These are phyloP conservation scores for Neonectria neomacrospora DNA, from an alignment of 2,329 filamentous ascomycete species.

Conservation along the genomic window DNA sequence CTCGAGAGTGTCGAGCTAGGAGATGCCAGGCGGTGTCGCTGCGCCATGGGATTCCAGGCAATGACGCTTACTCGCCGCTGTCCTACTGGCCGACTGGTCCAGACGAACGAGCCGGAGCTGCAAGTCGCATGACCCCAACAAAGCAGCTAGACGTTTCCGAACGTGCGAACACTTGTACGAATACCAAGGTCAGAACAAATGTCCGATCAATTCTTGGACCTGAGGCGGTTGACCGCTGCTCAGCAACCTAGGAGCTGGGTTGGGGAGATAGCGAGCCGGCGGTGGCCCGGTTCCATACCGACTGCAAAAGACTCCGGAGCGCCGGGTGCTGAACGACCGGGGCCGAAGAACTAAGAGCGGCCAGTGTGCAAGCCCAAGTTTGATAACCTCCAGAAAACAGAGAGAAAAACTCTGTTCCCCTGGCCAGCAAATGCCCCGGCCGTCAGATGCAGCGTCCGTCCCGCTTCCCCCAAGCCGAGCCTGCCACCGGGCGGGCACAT, in stretches of 20 bases:
- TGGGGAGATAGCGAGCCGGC: conserved; percentile 23
- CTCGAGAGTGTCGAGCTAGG: conserved; percentile 22
- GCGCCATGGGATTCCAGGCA: conserved; percentile 39
- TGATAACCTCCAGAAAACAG: conserved; percentile 13
- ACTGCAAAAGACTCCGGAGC: conserved; percentile 18
- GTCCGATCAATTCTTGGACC: not conserved
- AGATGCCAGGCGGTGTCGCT: conserved; percentile 32
- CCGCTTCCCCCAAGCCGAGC: conserved; percentile 17
- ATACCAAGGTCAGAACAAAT: not conserved
- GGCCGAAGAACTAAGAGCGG: conserved; percentile 15
- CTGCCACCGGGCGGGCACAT: conserved; percentile 28
- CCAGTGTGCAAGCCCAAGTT: conserved; percentile 7
- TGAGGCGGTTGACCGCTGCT: conserved; percentile 1
- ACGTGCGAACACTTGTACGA: conserved; percentile 3
- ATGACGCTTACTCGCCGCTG: conserved; percentile 46
- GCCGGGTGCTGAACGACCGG: conserved; percentile 18
- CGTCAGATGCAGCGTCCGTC: conserved; percentile 25
- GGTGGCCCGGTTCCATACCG: conserved; percentile 18
- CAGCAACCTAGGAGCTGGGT: not conserved
- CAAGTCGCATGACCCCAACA: conserved; percentile 23
- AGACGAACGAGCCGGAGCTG: conserved; percentile 16
- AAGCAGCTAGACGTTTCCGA: conserved; percentile 25
- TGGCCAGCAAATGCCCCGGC: conserved; percentile 20
- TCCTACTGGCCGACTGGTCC: conserved; percentile 36
- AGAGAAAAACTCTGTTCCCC: conserved; percentile 25